Percentiles rank a stretch among this genome's conserved stretches.
These are phyloP conservation scores for Colletotrichum karsti DNA, from an alignment of 2,329 filamentous ascomycete genomes.

Conservation along the genomic window DNA sequence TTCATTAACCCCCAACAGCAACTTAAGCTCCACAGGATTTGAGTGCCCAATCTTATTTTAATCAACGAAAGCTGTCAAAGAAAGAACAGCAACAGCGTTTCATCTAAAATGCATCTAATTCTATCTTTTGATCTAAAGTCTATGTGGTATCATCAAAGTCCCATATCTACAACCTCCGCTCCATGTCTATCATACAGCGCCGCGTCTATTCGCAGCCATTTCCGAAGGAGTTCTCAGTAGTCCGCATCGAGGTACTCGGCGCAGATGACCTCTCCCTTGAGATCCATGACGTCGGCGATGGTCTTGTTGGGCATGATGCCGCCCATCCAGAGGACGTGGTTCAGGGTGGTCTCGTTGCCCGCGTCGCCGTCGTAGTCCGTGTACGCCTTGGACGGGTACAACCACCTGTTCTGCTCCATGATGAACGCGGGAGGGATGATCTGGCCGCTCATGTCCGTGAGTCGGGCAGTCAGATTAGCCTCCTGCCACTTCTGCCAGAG, in stretches of 20 bases:
- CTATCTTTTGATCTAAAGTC: neutral
- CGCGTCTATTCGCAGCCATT: no score
- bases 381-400: constrained; percentile 8
- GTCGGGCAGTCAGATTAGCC: constrained; percentile 18
- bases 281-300: constrained; percentile 39
- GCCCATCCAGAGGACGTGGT: constrained; percentile 36
- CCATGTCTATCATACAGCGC: no score
- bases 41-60: no score
- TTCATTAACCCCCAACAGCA: no score
- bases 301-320: constrained; percentile 33
- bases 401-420: constrained; percentile 14
- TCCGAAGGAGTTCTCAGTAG: neutral
- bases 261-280: constrained; percentile 32
- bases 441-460: constrained; percentile 7
- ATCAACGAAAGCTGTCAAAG: no score
- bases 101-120: no score
- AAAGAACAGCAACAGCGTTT: no score
- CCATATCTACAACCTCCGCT: no score
- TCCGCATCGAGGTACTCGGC: constrained; percentile 34
- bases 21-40: no score
- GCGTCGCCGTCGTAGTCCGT: constrained; percentile 29
- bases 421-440: constrained; percentile 2
- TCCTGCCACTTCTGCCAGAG: constrained; percentile 18
- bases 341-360: constrained; percentile 33
- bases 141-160: neutral